Percentiles rank a stretch among this genome's conserved stretches.
These are phyloP conservation scores for Golovinomyces cichoracearum DNA, from an alignment of 2,329 filamentous ascomycete species.

Conservation along the genomic window DNA sequence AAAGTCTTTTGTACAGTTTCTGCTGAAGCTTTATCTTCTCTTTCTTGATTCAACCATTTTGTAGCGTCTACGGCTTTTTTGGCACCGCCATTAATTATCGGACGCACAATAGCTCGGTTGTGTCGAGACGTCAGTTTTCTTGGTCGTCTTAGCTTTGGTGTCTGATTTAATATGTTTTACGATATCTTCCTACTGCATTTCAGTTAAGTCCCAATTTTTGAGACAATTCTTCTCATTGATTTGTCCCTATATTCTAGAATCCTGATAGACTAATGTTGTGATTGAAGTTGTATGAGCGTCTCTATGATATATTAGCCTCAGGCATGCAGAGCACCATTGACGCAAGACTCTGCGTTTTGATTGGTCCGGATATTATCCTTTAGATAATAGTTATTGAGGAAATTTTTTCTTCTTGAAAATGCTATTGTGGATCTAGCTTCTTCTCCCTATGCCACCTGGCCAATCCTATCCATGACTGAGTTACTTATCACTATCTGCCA, in stretches of 20 bases:
- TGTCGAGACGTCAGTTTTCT: not conserved
- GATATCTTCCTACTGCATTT: no score
- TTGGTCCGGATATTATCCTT: no score
- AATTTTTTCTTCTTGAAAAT: not conserved
- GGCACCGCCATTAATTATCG: not conserved
- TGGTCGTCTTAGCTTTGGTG: not conserved
- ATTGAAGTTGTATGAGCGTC: no score
- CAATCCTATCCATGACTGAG: not conserved
- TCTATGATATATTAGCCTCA: no score
- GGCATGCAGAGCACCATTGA: no score
- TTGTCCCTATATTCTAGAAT: no score
- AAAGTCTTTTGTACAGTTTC: not conserved
- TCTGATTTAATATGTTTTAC: no score
- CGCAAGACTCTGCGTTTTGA: no score
- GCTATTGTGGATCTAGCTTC: not conserved
- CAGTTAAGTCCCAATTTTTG: no score
- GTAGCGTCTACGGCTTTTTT: not conserved
- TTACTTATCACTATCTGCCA: not conserved
- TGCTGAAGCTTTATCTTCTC: not conserved
- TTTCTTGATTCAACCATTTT: not conserved
- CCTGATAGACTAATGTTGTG: no score
- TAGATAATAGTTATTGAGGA: no score
- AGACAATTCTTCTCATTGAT: no score
- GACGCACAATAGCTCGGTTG: not conserved
- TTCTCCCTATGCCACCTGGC: not conserved